Conservation (phyloP, 805 yeast species). For the Spathaspora boniae region DNA sequence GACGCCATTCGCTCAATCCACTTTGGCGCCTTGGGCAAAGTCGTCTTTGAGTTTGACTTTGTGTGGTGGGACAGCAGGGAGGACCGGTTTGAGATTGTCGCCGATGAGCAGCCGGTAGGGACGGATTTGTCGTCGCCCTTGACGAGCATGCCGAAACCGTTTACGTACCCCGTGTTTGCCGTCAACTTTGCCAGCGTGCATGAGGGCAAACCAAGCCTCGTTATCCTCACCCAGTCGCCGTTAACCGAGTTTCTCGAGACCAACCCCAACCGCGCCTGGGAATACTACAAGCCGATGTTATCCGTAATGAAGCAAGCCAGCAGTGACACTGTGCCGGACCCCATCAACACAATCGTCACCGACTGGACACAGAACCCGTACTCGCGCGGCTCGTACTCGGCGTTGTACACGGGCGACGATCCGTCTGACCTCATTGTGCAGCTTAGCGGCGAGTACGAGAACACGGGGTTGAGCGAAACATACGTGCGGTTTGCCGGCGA, state of each 20-base stretch:
- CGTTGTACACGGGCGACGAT: constrained; percentile 65
- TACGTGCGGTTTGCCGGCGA: constrained; percentile 85
- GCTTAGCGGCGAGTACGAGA: constrained; percentile 43
- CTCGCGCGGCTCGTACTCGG: constrained; percentile 79
- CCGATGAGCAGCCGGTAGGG: constrained; percentile 11
- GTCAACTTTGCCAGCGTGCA: constrained; percentile 54
- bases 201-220: constrained; percentile 38
- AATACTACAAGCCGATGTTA: constrained; percentile 53
- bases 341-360: constrained; percentile 43
- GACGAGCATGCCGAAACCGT: constrained; percentile 35
- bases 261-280: constrained; percentile 52
- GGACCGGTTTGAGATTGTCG: constrained; percentile 37
- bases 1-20: constrained; percentile 24
- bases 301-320: constrained; percentile 8
- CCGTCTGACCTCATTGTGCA: constrained; percentile 61
- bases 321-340: constrained; percentile 16
- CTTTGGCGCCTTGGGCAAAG: constrained; percentile 42
- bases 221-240: constrained; percentile 70
- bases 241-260: constrained; percentile 59
- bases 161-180: constrained; percentile 60
- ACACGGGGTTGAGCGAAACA: constrained; percentile 25
- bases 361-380: constrained; percentile 81
- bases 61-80: constrained; percentile 43
- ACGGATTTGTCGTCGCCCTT: constrained; percentile 9
- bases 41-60: constrained; percentile 36